These are phyloP conservation scores for Neocallimastix lanati DNA, from an alignment of 192 early-diverging fungal species.

Conservation along the genomic window DNA sequence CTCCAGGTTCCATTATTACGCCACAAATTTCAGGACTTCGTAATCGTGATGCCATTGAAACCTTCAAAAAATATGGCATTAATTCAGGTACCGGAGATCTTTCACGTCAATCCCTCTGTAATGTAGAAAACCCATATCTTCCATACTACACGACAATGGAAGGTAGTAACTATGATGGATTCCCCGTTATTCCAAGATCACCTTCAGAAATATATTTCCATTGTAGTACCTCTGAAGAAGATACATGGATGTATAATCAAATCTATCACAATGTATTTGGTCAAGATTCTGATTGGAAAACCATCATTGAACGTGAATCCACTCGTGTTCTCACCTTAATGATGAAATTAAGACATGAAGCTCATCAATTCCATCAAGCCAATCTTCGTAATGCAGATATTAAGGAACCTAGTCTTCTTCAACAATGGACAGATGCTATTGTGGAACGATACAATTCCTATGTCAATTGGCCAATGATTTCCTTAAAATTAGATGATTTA, in stretches of 20 bases:
- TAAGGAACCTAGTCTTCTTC: neutral
- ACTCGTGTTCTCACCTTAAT: neutral
- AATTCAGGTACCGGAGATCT: neutral
- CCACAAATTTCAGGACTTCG: neutral
- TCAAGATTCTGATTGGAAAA: neutral
- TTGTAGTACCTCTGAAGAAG: neutral
- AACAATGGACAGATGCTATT: neutral
- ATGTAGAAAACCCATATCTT: neutral
- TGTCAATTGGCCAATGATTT: too few species aligned
- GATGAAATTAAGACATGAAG: neutral
- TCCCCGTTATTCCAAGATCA: constrained; percentile 15
- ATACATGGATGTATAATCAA: neutral
- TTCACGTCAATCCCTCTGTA: neutral
- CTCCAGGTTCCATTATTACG: neutral
- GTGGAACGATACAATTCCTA: neutral
- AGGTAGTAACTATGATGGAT: constrained; percentile 16
- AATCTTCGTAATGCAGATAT: neutral
- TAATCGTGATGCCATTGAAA: neutral
- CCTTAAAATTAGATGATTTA: neutral
- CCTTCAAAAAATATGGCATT: neutral
- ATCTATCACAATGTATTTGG: neutral
- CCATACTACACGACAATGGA: too few species aligned
- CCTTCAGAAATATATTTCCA: neutral
- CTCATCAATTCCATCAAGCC: too few species aligned
- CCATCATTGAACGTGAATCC: neutral